A percentile compares a stretch with the other conserved stretches of the same genome.
Conservation (phyloP, 306 rosid genomes). For the Sphenostylis stenocarpa region DNA sequence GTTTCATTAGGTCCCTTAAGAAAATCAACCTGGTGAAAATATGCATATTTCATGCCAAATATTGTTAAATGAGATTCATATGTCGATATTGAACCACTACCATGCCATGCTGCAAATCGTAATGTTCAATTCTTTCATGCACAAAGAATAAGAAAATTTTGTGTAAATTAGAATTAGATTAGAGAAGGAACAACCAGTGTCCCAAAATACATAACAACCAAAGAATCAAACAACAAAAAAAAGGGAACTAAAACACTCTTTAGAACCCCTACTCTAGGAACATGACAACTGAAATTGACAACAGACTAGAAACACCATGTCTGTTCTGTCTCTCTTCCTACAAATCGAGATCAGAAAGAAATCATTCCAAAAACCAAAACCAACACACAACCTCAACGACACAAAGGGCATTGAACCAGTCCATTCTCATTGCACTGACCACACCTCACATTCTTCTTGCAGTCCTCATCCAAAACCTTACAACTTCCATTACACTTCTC, state of each 20-base stretch:
- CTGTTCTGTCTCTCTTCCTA: slow-evolving; percentile 16
- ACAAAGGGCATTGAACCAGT: slow-evolving; percentile 70
- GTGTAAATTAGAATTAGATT: slow-evolving; percentile 34
- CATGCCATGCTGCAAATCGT: neutral
- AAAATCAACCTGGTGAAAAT: neutral
- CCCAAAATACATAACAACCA: slow-evolving; percentile 12
- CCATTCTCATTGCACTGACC: slow-evolving; percentile 89
- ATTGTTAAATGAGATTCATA: neutral
- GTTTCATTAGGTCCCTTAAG: no score
- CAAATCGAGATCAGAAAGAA: neutral
- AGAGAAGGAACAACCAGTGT: slow-evolving; percentile 29
- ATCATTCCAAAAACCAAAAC: slow-evolving; percentile 6
- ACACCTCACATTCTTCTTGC: slow-evolving; percentile 64
- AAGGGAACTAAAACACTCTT: slow-evolving; percentile 72
- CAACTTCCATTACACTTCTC: slow-evolving; percentile 79
- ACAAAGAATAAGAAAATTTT: neutral
- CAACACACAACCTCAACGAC: slow-evolving; percentile 46
- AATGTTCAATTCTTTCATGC: neutral
- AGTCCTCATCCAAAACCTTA: slow-evolving; percentile 63
- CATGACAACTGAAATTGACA: neutral
- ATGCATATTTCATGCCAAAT: neutral
- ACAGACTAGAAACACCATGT: neutral
- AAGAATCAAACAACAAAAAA: slow-evolving; percentile 27
- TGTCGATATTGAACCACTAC: neutral
- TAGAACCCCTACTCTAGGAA: slow-evolving; percentile 54